These are phyloP conservation scores for Hanseniaspora uvarum DNA, from an alignment of 1,139 yeast genomes.

Conservation along the genomic window DNA sequence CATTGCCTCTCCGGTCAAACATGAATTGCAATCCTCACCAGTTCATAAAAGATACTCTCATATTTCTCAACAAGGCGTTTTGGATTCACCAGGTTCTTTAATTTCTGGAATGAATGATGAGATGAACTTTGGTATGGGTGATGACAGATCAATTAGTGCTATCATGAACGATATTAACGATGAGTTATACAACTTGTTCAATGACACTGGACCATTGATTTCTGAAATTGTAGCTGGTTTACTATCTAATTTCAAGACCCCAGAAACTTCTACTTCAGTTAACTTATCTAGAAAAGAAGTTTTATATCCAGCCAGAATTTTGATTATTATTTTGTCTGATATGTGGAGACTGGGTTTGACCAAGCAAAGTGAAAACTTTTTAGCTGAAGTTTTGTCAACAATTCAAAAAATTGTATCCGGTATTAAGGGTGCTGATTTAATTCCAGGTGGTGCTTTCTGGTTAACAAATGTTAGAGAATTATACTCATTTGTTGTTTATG, in stretches of 20 bases:
- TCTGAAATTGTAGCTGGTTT: constrained; percentile 82
- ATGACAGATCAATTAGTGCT: constrained; percentile 42
- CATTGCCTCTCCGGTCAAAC: constrained; percentile 4
- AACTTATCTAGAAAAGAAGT: constrained; percentile 84
- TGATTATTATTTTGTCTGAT: constrained; percentile 82
- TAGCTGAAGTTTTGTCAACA: constrained; percentile 80
- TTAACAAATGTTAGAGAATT: constrained; percentile 91
- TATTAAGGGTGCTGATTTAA: constrained; percentile 73
- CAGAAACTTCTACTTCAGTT: constrained; percentile 73
- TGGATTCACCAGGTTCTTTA: constrained; percentile 20
- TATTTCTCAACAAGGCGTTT: constrained; percentile 4
- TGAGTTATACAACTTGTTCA: constrained; percentile 60
- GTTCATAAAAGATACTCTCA: constrained; percentile 14
- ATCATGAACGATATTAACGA: constrained; percentile 50
- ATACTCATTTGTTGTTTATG: constrained; percentile 87
- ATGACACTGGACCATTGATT: constrained; percentile 70
- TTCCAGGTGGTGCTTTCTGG: constrained; percentile 96
- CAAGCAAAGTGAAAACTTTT: constrained; percentile 78
- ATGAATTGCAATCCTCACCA: constrained; percentile 25
- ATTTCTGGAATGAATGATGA: constrained; percentile 25
- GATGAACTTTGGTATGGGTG: constrained; percentile 39
- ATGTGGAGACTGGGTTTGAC: constrained; percentile 98
- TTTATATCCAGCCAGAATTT: constrained; percentile 89
- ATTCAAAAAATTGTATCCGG: constrained; percentile 69
- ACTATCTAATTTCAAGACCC: constrained; percentile 78